phyloP scores from a whole-genome alignment of 371 early-diverging fungal genomes.

The Choanephora cucurbitarum region DNA sequence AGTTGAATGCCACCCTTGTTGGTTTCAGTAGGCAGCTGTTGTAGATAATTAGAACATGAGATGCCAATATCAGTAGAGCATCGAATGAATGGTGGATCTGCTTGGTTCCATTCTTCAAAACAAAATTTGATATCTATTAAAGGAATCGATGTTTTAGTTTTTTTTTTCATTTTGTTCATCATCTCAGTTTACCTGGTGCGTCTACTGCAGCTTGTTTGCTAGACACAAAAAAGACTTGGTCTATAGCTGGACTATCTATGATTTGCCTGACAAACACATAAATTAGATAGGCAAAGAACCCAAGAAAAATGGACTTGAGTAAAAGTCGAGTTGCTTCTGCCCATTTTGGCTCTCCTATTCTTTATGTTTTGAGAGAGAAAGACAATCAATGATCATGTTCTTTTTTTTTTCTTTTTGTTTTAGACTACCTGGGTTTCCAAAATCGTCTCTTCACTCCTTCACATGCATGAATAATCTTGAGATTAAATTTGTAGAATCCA shows the following conservation, averaged over 20 bases:
- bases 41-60: slow-evolving; percentile 15
- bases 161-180: too few relatives aligned
- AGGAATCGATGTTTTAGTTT: neutral
- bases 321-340: slow-evolving; percentile 22
- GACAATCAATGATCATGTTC: neutral
- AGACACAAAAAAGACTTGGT: slow-evolving; percentile 11
- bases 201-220: slow-evolving; percentile 1
- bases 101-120: slow-evolving; percentile 17
- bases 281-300: slow-evolving; percentile 20
- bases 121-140: slow-evolving; percentile 30
- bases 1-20: neutral
- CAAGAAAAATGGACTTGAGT: slow-evolving; percentile 14
- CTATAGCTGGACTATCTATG: slow-evolving; percentile 16
- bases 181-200: slow-evolving; percentile 16
- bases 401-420: neutral
- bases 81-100: slow-evolving; percentile 6
- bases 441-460: slow-evolving; percentile 4
- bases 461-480: neutral
- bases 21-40: neutral
- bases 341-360: slow-evolving; percentile 30
- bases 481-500: slow-evolving; percentile 3
- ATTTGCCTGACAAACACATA: slow-evolving; percentile 18
- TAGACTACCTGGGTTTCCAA: slow-evolving; percentile 24
- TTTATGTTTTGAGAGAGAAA: neutral
- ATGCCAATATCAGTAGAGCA: slow-evolving; percentile 26